phyloP scores from a whole-genome alignment of 164 flowering plant species.

The Litsea cubeba region DNA sequence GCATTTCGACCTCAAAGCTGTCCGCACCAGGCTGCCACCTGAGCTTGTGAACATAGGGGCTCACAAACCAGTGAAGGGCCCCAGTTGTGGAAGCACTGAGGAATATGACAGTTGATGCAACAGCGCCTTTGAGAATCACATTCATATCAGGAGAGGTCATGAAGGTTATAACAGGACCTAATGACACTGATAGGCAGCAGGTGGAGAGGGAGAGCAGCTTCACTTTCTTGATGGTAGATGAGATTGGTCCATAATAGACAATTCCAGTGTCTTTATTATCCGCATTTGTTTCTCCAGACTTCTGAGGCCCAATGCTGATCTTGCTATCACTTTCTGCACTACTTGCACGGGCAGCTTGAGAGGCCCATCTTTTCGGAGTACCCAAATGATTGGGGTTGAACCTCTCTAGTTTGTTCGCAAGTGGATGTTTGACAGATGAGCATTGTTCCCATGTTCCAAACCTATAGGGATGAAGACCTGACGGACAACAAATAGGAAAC shows the following conservation, averaged over 20 bases:
- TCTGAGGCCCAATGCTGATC: slow-evolving; percentile 79
- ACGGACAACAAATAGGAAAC: background rate
- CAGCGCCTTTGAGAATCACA: slow-evolving; percentile 86
- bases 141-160: slow-evolving; percentile 81
- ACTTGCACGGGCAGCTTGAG: slow-evolving; percentile 28
- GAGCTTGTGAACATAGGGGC: slow-evolving; percentile 88
- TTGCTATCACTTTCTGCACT: slow-evolving; percentile 44
- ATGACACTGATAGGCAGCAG: slow-evolving; percentile 87
- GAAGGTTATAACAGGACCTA: slow-evolving; percentile 91
- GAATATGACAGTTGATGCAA: slow-evolving; percentile 83
- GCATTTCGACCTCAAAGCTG: slow-evolving; percentile 80
- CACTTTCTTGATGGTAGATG: slow-evolving; percentile 89
- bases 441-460: slow-evolving; percentile 19
- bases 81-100: slow-evolving; percentile 88
- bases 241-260: slow-evolving; percentile 80
- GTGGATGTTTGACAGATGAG: slow-evolving; percentile 4
- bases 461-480: slow-evolving; percentile 34
- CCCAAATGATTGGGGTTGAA: slow-evolving; percentile 14
- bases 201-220: slow-evolving; percentile 93
- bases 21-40: slow-evolving; percentile 94
- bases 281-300: slow-evolving; percentile 26
- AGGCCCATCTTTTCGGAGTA: slow-evolving; percentile 56
- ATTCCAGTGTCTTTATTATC: slow-evolving; percentile 46
- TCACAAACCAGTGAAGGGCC: slow-evolving; percentile 93
- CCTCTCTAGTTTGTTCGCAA: slow-evolving; percentile 1